Base-by-base conservation (phyloP, 495 filamentous ascomycete species). In the Cryomyces antarcticus region DNA sequence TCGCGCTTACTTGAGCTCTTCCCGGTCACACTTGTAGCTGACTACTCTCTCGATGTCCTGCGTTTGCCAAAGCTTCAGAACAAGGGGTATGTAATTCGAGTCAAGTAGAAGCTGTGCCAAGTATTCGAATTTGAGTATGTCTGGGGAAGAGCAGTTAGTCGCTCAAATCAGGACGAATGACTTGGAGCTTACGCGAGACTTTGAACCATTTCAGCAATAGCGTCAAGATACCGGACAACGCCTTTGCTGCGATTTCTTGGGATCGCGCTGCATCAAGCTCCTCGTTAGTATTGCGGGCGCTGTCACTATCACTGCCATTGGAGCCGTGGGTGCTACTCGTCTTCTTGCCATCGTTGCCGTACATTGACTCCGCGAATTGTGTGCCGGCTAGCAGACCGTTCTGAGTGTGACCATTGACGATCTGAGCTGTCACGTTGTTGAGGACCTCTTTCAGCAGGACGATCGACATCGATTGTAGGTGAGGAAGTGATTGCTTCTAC, bases 171-270 rank as follows among this genome's bases (percentile, higher is more conserved):
- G 27, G 5, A 28, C n/a, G 12, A 17, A 39, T 30, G 36, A 43
- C 13, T 30, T 24, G 29, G 38, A 44, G 65, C 82, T 63, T 62
- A 93, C 87, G 88, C 46, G 84, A 93, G 48, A 88, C 66, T 58
- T 94, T 92, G 55, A 96, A 83, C 89, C 89, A 97, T 62, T 95
- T 96, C 42, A 96, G 57, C 27, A 97, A 56, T 28, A 93, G 71
- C 30, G 96, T 60, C 37, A 96, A 59, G 45, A 85, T 77, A 0
- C 79, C 87, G 31, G 84, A 88, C 5, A 93, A 77, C 4, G 87
- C 88, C 60, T 97, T 97, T 28, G 74, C 75, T 12, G 78, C 77
- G 41, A 96, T 89, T 54, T 97, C 89, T 36, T 85, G 71, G 30
- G 73, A 70, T 37, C 89, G 71, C 28, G 80, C 65, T 34, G 76